Base-by-base conservation (phyloP, 2,329 filamentous ascomycete genomes). In the Exutisphaerella laricina region DNA sequence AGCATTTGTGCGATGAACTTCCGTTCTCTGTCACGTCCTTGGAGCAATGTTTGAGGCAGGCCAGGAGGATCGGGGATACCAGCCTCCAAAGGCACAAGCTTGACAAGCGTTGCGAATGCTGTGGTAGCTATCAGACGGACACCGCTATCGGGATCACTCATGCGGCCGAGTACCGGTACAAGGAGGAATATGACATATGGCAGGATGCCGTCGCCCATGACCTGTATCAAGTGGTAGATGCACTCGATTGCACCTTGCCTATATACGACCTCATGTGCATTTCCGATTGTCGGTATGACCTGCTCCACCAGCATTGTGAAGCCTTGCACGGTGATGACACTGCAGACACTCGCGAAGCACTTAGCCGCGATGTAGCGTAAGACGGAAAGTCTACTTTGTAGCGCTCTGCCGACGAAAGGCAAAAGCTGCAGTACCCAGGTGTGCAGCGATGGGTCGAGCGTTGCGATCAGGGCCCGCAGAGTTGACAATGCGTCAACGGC, bases 161-260 rank as follows among this genome's bases (percentile, higher is more conserved):
- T 98, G 32, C 92, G 83, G 41, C 92, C 92, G 38, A 98, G 76
- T 3, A 98, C 92, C 10, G 92, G 92, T 9, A 97, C 94, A 46
- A 98, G 94, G 53, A 98, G 79, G 79, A 98, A 98, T 58, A 98
- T 96, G 50, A 98, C 92, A 59, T 98, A 98, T 3, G 94, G 92
- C 21, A 98, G 69, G 44, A 98, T 98, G 26, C 80, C 78, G 62
- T 97, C 92, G 49, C 94, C 92, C 92, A 98, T 98, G 39, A 96
- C 89, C 47, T 94, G 87, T 51, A 98, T 98, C 46, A 98, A 72
- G 66, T 98, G 92, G 62, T 98, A 98, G 46, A 98, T 85, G 56
- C 82, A 88, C 67, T 98, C 92, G 44, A 94, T 92, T 4, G 88
- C 88, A 50, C 92, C 92, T 69, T 98, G 92, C 28, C 92, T 83